These are phyloP conservation scores for Lachnellula suecica DNA, from an alignment of 2,329 filamentous ascomycete genomes.

Conservation along the genomic window DNA sequence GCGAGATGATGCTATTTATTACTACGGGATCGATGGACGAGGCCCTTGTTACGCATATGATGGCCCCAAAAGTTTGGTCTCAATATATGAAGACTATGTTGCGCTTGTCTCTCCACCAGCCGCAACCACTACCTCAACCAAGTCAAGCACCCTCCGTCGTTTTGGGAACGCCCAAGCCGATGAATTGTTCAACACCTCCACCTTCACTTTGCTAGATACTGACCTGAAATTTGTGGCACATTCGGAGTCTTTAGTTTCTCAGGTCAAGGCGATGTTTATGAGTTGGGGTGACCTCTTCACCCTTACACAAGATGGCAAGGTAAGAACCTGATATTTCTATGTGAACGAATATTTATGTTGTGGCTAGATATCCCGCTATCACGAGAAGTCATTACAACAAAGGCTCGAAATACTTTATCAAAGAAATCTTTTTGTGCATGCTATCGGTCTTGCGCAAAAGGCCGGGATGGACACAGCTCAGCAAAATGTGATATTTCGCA, in stretches of 20 bases:
- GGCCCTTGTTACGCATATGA: slow-evolving; percentile 91
- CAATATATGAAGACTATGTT: slow-evolving; percentile 81
- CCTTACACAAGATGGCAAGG: slow-evolving; percentile 90
- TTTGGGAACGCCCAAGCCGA: slow-evolving; percentile 74
- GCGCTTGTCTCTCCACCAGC: slow-evolving; percentile 78
- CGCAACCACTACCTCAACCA: slow-evolving; percentile 49
- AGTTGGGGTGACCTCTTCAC: slow-evolving; percentile 92
- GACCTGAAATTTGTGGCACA: slow-evolving; percentile 88
- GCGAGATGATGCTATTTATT: slow-evolving; percentile 92
- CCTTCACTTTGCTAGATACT: slow-evolving; percentile 88
- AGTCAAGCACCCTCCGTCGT: slow-evolving; percentile 57
- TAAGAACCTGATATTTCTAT: slow-evolving; percentile 38
- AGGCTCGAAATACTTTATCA: slow-evolving; percentile 93
- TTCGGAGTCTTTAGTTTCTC: slow-evolving; percentile 78
- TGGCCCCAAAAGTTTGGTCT: slow-evolving; percentile 79
- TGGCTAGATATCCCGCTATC: slow-evolving; percentile 79
- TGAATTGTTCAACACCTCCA: slow-evolving; percentile 81
- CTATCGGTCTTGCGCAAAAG: slow-evolving; percentile 91
- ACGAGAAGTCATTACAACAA: slow-evolving; percentile 87
- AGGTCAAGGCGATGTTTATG: slow-evolving; percentile 76
- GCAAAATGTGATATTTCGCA: slow-evolving; percentile 88
- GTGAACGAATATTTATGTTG: slow-evolving; percentile 24
- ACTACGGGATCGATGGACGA: slow-evolving; percentile 81
- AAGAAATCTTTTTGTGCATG: slow-evolving; percentile 86
- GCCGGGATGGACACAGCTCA: slow-evolving; percentile 76